Percentiles rank a stretch among this genome's conserved stretches.
These are phyloP conservation scores for Zygoascus sp. DNA, from an alignment of 1,139 yeast species.

Conservation along the genomic window DNA sequence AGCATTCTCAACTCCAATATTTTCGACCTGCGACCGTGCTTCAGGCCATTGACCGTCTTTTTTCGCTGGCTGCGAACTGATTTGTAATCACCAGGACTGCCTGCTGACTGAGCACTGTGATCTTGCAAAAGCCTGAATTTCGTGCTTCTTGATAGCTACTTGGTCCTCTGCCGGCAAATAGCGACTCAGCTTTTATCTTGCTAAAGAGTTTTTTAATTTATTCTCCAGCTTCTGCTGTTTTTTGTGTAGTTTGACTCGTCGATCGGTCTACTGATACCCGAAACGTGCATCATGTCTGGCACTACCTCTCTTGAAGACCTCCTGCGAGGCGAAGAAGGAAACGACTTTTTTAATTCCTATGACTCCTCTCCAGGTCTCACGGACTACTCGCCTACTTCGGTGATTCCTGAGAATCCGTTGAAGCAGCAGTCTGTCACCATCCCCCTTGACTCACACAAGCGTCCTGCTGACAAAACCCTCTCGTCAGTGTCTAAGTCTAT, in stretches of 20 bases:
- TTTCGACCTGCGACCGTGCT: too few species aligned
- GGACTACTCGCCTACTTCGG: background rate
- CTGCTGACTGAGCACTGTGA: background rate
- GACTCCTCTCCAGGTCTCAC: slow-evolving; percentile 2
- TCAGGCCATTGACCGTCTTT: too few species aligned
- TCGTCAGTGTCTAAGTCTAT: slow-evolving; percentile 1
- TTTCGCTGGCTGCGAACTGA: background rate
- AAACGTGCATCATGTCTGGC: slow-evolving; percentile 3
- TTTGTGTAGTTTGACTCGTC: background rate
- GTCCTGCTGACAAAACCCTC: background rate
- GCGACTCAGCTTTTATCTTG: too few species aligned
- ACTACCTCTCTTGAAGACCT: slow-evolving; percentile 7
- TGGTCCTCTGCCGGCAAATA: too few species aligned
- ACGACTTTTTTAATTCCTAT: slow-evolving; percentile 4
- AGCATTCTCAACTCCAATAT: too few species aligned
- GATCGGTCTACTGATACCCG: background rate
- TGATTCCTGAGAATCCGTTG: background rate
- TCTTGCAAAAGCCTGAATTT: too few species aligned
- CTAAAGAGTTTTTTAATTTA: too few species aligned
- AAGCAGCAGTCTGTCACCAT: slow-evolving; percentile 8
- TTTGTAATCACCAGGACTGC: background rate
- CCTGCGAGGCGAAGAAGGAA: slow-evolving; percentile 1
- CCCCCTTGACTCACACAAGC: slow-evolving; percentile 6
- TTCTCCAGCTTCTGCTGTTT: background rate
- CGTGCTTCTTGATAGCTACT: too few species aligned